Conservation (phyloP, 106 monocot species). For the Apostasia ramifera region DNA sequence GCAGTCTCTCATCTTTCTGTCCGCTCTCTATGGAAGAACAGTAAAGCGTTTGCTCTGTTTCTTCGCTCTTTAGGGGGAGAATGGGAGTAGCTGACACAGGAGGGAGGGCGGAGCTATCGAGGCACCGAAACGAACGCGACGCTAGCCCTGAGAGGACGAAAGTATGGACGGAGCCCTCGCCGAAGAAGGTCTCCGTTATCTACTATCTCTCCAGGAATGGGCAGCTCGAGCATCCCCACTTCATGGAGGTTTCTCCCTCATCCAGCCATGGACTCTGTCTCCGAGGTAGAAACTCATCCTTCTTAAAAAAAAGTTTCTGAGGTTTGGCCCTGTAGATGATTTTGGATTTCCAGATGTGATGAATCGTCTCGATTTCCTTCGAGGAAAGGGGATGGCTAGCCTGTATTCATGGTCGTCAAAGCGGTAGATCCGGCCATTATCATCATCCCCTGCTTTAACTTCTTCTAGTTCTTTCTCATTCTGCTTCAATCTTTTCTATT, state of each 20-base stretch:
- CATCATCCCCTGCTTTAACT: neutral
- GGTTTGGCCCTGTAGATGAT: neutral
- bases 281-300: conserved; percentile 21
- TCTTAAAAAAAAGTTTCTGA: neutral
- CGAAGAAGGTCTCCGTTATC: conserved; percentile 41
- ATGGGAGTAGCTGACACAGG: neutral
- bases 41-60: neutral
- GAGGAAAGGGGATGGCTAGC: conserved; percentile 65
- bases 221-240: conserved; percentile 71
- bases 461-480: neutral
- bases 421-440: conserved; percentile 17
- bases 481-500: neutral
- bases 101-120: conserved; percentile 1
- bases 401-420: conserved; percentile 84
- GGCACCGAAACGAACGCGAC: conserved; percentile 18
- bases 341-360: conserved; percentile 45
- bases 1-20: neutral
- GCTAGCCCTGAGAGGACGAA: conserved; percentile 32
- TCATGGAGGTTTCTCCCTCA: conserved; percentile 66
- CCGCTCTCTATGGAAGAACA: neutral
- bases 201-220: conserved; percentile 70
- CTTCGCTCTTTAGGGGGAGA: neutral
- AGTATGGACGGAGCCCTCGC: conserved; percentile 39
- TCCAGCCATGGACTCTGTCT: conserved; percentile 57
- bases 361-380: conserved; percentile 51